These are phyloP conservation scores for Lolium perenne DNA, from an alignment of 176 grass and related monocot species.

Conservation along the genomic window DNA sequence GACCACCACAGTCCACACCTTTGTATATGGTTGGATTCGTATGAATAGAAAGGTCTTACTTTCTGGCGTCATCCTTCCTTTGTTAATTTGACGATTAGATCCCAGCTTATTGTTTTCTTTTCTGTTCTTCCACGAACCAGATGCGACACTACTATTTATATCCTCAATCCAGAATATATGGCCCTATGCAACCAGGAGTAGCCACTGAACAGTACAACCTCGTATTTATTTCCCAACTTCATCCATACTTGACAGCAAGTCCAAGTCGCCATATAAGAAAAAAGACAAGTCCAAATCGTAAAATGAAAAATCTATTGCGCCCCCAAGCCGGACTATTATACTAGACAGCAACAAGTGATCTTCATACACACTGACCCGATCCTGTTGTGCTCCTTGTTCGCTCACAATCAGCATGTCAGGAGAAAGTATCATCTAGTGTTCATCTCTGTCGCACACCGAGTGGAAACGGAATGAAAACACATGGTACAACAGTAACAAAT, in stretches of 20 bases:
- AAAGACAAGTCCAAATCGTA: background rate
- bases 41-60: background rate
- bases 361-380: too few relatives aligned
- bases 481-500: background rate
- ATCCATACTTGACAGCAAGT: background rate
- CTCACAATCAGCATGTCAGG: background rate
- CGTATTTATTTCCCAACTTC: background rate
- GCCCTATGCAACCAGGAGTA: constrained; percentile 31
- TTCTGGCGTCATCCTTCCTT: constrained; percentile 4
- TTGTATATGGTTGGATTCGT: background rate
- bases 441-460: background rate
- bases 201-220: background rate
- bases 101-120: constrained; percentile 26
- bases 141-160: constrained; percentile 24
- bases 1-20: background rate
- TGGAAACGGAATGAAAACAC: background rate
- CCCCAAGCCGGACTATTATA: background rate
- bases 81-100: background rate
- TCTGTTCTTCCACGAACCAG: constrained; percentile 15
- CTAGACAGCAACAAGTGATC: background rate
- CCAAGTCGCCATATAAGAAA: background rate
- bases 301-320: background rate
- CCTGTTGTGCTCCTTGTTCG: background rate
- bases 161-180: constrained; percentile 40
- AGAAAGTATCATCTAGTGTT: background rate